Evolutionary conservation across 2,329 filamentous ascomycete genomes (phyloP).

Genomic region (Botrytis squamosa): DNA sequence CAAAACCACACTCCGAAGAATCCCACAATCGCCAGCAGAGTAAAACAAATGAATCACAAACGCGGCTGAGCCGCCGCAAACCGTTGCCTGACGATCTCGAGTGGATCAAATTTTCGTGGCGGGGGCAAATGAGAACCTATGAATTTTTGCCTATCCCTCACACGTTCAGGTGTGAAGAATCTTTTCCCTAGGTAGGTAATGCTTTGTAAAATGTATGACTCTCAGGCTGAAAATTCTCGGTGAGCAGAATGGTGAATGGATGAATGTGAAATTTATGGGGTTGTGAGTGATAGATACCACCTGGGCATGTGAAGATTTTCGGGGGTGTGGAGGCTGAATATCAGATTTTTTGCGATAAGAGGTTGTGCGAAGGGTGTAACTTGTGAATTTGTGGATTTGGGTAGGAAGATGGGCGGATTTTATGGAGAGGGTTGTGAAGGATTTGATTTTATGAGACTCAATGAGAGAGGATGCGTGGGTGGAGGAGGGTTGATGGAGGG

Average conservation of each 20-base stretch:
- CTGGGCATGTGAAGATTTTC: not conserved
- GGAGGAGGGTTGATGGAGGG: not conserved
- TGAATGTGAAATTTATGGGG: not conserved
- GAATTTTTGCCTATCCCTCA: not conserved
- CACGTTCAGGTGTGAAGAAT: not conserved
- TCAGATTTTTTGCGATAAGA: not conserved
- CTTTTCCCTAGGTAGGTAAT: too few relatives aligned
- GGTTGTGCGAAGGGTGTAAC: too few relatives aligned
- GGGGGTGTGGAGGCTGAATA: not conserved
- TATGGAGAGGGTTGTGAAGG: not conserved
- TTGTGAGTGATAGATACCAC: not conserved
- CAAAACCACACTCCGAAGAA: not conserved
- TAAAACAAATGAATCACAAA: not conserved
- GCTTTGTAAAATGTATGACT: too few relatives aligned
- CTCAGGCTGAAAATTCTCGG: not conserved
- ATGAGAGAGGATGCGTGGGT: not conserved
- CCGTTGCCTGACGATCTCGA: slow-evolving; percentile 5
- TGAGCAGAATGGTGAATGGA: not conserved
- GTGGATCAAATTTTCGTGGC: not conserved
- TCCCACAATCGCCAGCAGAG: too few relatives aligned
- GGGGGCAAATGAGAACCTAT: not conserved
- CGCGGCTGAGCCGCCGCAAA: slow-evolving; percentile 5
- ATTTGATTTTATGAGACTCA: not conserved
- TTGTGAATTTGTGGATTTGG: not conserved
- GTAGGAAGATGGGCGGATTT: not conserved